Evolutionary conservation across 2,329 filamentous ascomycete species (phyloP), one percentile per base, ranked within the genome.

Genomic region (Alternaria sp.): DNA sequence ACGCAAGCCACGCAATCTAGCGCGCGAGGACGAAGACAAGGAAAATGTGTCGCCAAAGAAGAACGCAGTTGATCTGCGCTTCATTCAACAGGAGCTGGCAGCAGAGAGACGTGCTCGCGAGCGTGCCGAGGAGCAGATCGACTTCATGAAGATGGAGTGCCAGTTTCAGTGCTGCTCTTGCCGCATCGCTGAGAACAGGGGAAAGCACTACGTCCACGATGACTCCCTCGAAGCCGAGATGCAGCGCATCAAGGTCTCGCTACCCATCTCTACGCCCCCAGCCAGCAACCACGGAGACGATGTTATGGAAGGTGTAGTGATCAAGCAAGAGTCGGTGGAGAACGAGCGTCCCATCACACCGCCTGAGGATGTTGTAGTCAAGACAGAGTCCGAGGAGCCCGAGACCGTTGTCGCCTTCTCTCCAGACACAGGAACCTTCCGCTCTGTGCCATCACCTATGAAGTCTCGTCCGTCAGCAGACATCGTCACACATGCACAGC

Each of bases 61-160:
- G 87, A 79, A 74, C 70, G 68, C 79, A 44, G 76, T 83, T 23
- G 81, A 86, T 43, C 69, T 80, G 8, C 83, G 83, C 65, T 74
- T 81, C n/a, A 69, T 88, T 21, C 81, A 84, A 61, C 81, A 86
- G 46, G 83, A 88, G 59, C 80, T 90, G 5, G 73, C 79, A 25
- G 76, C 77, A 28, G 87, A 89, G 74, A 83, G 81, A 78, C 86
- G 81, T 74, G 84, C 90, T 58, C 89, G 91, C 10, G 86, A 91
- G 65, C 86, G 90, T 8, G 90, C 91, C 0, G 84, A 90, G 66
- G 91, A 93, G 64, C 87, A 91, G 73, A 84, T 93, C 51, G 90
- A 93, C 30, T 94, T 93, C 78, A 83, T 94, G 75, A 88, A 92
- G 74, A 86, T 91, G 58, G 91, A 95, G 77, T 93, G 90, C 76